Base-by-base conservation (phyloP, 306 rosid genomes). In the Acmispon strigosus region DNA sequence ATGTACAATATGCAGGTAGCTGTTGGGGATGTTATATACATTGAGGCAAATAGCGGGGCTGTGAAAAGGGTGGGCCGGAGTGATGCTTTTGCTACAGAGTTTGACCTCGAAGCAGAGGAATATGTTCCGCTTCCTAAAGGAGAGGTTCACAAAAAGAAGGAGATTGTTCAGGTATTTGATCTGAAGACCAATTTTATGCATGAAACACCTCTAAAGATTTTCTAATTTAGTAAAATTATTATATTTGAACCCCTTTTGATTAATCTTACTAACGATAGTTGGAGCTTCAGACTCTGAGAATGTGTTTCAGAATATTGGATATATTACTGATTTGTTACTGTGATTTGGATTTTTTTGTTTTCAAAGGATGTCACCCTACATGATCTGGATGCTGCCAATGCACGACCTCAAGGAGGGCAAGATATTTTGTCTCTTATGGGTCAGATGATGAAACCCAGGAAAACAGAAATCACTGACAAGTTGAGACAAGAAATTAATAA, bases 101-200 rank as follows among this genome's bases (percentile, higher is more conserved):
- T 90, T 74, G 98, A 94, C 84, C 96, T 94, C 65, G 98, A 94
- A 75, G 98, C 98, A 36, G 98, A 94, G 70, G 98, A 94, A 77
- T 94, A 94, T 73, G 97, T 94, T 66, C 97, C 98, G 50, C 97
- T 94, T 82, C 97, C 98, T 32, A 94, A 94, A 86, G 98, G 98
- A 56, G 98, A 94, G 85, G 98, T 94, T 81, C 98, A 94, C 82
- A 94, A 94, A 57, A 90, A 87, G 83, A 94, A 94, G 76, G 98
- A 94, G 81, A 90, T 94, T 75, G 97, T 94, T 67, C 95, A 94
- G 98, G 96, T 94, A 81, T 85, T 83, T 49, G 8, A 50, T 55
- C 73, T 62, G 66, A 69, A 44, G 17, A 64, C 72, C 36, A 17
- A 36, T 47, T 60, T 66, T 59, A 17, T 44, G 43, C 20, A 62